Conservation (phyloP, 495 filamentous ascomycete species). For the Tetracladium marchalianum region DNA sequence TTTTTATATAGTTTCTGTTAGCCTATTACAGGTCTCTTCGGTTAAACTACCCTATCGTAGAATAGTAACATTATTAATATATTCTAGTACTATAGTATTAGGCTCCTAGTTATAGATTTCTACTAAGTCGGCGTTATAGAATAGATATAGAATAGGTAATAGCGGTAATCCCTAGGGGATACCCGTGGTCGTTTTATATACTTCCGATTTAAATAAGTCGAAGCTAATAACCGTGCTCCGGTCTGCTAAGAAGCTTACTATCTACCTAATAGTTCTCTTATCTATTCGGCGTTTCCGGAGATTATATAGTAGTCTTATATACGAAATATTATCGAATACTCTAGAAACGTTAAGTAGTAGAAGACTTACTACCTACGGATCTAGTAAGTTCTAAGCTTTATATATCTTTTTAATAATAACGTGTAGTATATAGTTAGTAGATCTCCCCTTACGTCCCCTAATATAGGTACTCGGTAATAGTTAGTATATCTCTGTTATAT, state of each 20-base stretch:
- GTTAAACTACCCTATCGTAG: no score
- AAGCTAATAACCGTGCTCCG: conserved; percentile 3
- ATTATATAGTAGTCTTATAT: conserved; percentile 18
- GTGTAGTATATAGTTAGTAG: conserved; percentile 19
- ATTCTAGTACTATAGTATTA: no score
- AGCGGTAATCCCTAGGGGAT: conserved; percentile 18
- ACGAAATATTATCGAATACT: conserved; percentile 25
- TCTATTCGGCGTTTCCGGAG: conserved; percentile 10
- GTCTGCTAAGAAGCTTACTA: conserved; percentile 7
- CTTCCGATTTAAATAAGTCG: not conserved
- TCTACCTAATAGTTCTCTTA: not conserved
- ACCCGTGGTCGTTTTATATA: not conserved
- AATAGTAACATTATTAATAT: no score
- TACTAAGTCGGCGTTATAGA: conserved; percentile 16
- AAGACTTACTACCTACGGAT: not conserved
- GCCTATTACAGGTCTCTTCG: no score
- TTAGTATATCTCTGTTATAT: conserved; percentile 11
- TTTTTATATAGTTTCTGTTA: not conserved
- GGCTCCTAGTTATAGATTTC: no score
- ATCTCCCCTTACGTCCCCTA: conserved; percentile 14
- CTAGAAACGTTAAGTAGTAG: conserved; percentile 15
- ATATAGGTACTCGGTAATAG: conserved; percentile 21
- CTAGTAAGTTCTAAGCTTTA: conserved; percentile 13
- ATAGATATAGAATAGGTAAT: conserved; percentile 18
- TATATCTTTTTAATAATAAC: conserved; percentile 14